Base-by-base conservation (phyloP, 2,329 filamentous ascomycete species). In the Botrytis pseudocinerea region DNA sequence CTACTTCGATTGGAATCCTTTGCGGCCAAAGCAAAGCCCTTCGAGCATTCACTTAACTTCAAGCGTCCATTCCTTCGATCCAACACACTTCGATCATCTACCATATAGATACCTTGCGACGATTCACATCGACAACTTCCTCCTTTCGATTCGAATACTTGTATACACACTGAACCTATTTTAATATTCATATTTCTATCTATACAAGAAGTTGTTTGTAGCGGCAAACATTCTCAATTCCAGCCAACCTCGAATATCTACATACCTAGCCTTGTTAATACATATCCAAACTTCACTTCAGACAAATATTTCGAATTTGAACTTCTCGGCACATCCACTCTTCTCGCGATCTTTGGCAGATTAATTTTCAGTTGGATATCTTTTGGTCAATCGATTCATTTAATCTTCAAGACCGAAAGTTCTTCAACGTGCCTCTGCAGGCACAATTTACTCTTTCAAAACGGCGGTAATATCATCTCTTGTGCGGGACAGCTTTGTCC, bases 401-500 rank as follows among this genome's bases (percentile, higher is more conserved):
- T 25, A 38, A 72, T 76, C 73, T 64, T 54, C 65, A 70, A 62
- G 46, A 77, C 79, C 78, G 78, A 80, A 80, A 74, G 76, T 77
- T 79, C 79, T 60, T 79, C 75, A 78, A 77, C 73, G 80, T 81
- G 80, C 79, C 79, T 78, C 64, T 60, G 74, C 63, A 64, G 77
- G 82, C 80, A 81, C 79, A 71, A 79, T 57, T 87, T 87, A 87
- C 86, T 83, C 85, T 85, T 87, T 88, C 91, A 94, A 88, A 89
- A 95, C 92, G 92, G 92, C 92, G 87, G 90, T 93, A 82, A 85
- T 94, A 86, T 92, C 92, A 83, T 90, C 91, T 84, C 86, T 87
- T 83, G 85, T 89, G 85, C 90, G 92, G 93, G 93, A 95, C 92
- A 92, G 87, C 83, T 89, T 93, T 86, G 91, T 93, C 91, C 93